These are phyloP conservation scores for Erysiphe pulchra DNA, from an alignment of 2,329 filamentous ascomycete genomes.

Conservation along the genomic window DNA sequence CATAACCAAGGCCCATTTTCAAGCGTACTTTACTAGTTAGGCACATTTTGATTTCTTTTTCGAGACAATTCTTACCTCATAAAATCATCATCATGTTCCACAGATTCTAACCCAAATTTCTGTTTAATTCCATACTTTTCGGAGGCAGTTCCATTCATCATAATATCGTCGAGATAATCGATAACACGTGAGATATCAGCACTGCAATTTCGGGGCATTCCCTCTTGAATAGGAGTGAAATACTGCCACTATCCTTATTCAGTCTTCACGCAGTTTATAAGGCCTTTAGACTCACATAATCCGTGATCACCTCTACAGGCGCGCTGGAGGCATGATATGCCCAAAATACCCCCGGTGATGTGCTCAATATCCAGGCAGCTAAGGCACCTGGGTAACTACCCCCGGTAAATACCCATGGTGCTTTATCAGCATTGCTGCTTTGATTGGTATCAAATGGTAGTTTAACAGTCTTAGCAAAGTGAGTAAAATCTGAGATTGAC, in stretches of 20 bases:
- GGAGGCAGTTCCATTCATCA: constrained; percentile 17
- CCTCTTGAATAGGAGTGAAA: constrained; percentile 27
- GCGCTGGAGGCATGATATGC: constrained; percentile 30
- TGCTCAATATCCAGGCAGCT: constrained; percentile 26
- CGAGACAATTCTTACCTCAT: constrained; percentile 5
- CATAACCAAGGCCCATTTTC: constrained; percentile 30
- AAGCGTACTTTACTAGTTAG: constrained; percentile 16
- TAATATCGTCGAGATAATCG: constrained; percentile 25
- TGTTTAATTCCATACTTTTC: constrained; percentile 21
- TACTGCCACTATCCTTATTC: constrained; percentile 22
- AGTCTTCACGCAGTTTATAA: background rate
- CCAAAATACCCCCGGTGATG: constrained; percentile 30
- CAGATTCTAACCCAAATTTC: constrained; percentile 23
- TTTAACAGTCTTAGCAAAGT: constrained; percentile 25
- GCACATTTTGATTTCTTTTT: background rate
- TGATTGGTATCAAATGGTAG: constrained; percentile 25
- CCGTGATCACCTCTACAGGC: constrained; percentile 26
- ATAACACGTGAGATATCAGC: constrained; percentile 24
- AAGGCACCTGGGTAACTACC: constrained; percentile 31
- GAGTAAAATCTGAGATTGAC: constrained; percentile 24
- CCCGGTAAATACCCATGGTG: constrained; percentile 29
- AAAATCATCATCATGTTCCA: constrained; percentile 19
- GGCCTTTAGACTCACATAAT: constrained; percentile 18
- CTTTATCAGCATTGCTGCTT: constrained; percentile 22
- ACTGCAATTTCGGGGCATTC: constrained; percentile 33